These are phyloP conservation scores for Exsudoporus floridanus DNA, from an alignment of 1,284 basidiomycete genomes.

Conservation along the genomic window DNA sequence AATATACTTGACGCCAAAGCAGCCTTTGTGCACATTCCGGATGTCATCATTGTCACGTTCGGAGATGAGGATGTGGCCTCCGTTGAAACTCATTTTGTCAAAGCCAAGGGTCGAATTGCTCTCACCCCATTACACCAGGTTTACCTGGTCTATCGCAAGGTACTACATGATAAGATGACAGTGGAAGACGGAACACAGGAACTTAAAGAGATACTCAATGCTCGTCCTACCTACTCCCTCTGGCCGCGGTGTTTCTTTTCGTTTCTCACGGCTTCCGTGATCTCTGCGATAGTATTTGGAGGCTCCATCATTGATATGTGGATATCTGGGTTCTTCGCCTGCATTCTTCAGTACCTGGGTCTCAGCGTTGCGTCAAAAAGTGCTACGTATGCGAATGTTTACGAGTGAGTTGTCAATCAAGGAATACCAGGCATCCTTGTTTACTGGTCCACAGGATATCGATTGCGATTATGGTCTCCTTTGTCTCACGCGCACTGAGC, in stretches of 20 bases:
- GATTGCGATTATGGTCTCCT: slow-evolving; percentile 79
- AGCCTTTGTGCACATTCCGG: slow-evolving; percentile 81
- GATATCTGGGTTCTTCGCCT: slow-evolving; percentile 72
- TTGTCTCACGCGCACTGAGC: slow-evolving; percentile 72
- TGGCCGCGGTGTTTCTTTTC: slow-evolving; percentile 66
- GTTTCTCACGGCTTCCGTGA: slow-evolving; percentile 72
- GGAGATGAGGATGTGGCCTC: slow-evolving; percentile 59
- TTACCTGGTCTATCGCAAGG: slow-evolving; percentile 74
- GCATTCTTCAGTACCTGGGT: slow-evolving; percentile 72
- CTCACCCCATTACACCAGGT: slow-evolving; percentile 72
- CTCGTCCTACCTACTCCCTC: slow-evolving; percentile 62
- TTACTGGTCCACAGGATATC: slow-evolving; percentile 59
- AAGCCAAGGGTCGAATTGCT: slow-evolving; percentile 69
- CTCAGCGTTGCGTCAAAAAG: slow-evolving; percentile 76
- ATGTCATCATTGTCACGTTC: slow-evolving; percentile 76
- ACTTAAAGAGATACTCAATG: slow-evolving; percentile 59
- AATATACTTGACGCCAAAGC: slow-evolving; percentile 56
- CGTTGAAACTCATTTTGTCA: slow-evolving; percentile 76
- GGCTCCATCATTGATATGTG: slow-evolving; percentile 82
- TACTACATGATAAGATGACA: slow-evolving; percentile 72
- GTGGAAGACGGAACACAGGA: slow-evolving; percentile 62
- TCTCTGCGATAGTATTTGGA: slow-evolving; percentile 80
- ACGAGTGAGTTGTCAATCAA: slow-evolving; percentile 64
- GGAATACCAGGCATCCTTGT: neutral
- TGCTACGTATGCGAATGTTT: slow-evolving; percentile 84